Evolutionary conservation across 2,329 filamentous ascomycete species (phyloP), one percentile per base, ranked within the genome.

Genomic region (Fusarium acutatum): DNA sequence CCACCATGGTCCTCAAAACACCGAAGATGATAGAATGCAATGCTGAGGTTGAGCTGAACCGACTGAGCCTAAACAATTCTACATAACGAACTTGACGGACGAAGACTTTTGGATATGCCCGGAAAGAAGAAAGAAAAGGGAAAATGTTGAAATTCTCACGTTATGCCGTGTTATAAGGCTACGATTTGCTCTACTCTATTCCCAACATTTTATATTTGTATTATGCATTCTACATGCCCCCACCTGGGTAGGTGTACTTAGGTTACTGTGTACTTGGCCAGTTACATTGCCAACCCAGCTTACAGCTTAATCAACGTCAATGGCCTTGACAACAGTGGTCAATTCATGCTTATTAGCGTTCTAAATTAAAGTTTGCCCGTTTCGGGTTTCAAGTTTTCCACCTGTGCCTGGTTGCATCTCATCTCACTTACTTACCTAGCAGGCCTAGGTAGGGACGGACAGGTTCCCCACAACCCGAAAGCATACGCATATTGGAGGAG

Each of bases 181-280:
- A 18, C 30, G 46, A 46, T 26, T 35, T 34, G 18, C 57, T 62
- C 34, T 41, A 35, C 43, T 64, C 28, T 37, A 17, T 43, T 30
- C 12, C 43, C 34, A 41, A 41, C 57, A 32, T 20, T 34, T 68
- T 64, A 47, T 58, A 63, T 43, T 41, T 68, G 57, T 69, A 69
- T 67, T n/a, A 35, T 52, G 50, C 28, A 62, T 52, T 30, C 30
- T 50, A 17, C 43, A n/a, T 14, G 14, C 32, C 15, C 49, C n/a
- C 32, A 49, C 46, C 30, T 24, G 17, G n/a, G 8, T 34, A 53
- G 35, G n/a, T n/a, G n/a, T n/a, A n/a, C n/a, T n/a, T 26, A 26
- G 26, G 32, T 14, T 11, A 34, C 20, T 46, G 15, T 15, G 18
- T 46, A 46, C 15, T n/a, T 17, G 10, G 40, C n/a, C 22, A 50